phyloP scores from a whole-genome alignment of 306 rosid species.

The Cercis canadensis region DNA sequence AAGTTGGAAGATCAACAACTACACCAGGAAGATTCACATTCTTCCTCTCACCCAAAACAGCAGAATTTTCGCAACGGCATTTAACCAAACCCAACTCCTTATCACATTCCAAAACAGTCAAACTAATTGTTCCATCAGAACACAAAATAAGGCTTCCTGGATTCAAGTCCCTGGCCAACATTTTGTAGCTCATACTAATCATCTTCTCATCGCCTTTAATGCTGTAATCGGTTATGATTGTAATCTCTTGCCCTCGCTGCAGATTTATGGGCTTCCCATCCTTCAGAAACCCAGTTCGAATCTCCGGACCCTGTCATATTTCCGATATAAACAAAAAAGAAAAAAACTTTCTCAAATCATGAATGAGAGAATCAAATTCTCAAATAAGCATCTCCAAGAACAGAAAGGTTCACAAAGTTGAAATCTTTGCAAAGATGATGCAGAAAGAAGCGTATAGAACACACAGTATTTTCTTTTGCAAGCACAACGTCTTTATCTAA shows the following conservation, averaged over 20 bases:
- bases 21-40: slow-evolving; percentile 39
- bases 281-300: slow-evolving; percentile 34
- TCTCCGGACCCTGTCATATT: slow-evolving; percentile 35
- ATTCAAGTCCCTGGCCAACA: slow-evolving; percentile 24
- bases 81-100: slow-evolving; percentile 25
- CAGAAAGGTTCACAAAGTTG: neutral
- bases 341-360: neutral
- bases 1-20: slow-evolving; percentile 37
- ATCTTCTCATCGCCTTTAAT: slow-evolving; percentile 32
- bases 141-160: slow-evolving; percentile 26
- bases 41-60: slow-evolving; percentile 35
- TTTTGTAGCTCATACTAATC: slow-evolving; percentile 38
- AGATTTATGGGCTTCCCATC: slow-evolving; percentile 23
- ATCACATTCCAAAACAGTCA: slow-evolving; percentile 33
- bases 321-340: neutral
- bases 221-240: slow-evolving; percentile 26
- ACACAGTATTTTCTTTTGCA: neutral
- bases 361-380: neutral
- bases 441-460: neutral
- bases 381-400: neutral
- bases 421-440: neutral
- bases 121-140: slow-evolving; percentile 38
- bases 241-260: slow-evolving; percentile 27
- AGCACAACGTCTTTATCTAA: neutral
- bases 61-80: slow-evolving; percentile 31